These are phyloP conservation scores for Taiozyma sp. DNA, from an alignment of 1,139 yeast species.

Conservation along the genomic window DNA sequence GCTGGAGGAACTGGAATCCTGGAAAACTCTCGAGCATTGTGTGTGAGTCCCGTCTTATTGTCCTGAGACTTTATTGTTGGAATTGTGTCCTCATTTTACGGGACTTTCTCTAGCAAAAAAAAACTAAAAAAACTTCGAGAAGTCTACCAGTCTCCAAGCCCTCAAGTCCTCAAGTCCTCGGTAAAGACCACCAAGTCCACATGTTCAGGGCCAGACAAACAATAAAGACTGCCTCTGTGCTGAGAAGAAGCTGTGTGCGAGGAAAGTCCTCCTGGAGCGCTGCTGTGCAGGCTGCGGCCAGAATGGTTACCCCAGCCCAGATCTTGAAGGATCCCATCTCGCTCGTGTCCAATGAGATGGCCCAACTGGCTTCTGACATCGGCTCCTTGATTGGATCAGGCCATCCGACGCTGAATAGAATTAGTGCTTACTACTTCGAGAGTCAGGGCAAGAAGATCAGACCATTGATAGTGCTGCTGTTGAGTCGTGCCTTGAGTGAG, in stretches of 20 bases:
- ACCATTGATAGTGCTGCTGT: constrained; percentile 78
- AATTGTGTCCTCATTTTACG: not conserved
- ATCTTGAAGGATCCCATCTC: constrained; percentile 75
- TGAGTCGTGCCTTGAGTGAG: constrained; percentile 74
- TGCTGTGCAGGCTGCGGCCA: constrained; percentile 75
- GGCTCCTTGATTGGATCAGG: constrained; percentile 86
- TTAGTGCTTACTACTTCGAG: constrained; percentile 89
- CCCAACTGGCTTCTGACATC: constrained; percentile 78
- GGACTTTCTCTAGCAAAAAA: not conserved
- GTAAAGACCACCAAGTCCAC: no score
- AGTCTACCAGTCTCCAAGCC: no score
- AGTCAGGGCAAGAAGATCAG: constrained; percentile 95
- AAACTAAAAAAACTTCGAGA: not conserved
- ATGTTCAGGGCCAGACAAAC: no score
- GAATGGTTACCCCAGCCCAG: constrained; percentile 66
- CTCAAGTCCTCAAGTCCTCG: no score
- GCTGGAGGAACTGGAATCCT: constrained; percentile 31
- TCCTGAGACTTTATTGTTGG: no score
- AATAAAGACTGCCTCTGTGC: no score
- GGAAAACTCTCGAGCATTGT: constrained; percentile 13
- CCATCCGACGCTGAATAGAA: constrained; percentile 86
- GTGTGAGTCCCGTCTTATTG: not conserved
- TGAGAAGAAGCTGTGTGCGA: not conserved
- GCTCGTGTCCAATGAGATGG: constrained; percentile 93
- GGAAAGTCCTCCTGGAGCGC: constrained; percentile 39